Base-by-base conservation (phyloP, 306 rosid genomes). In the Prunus padus region DNA sequence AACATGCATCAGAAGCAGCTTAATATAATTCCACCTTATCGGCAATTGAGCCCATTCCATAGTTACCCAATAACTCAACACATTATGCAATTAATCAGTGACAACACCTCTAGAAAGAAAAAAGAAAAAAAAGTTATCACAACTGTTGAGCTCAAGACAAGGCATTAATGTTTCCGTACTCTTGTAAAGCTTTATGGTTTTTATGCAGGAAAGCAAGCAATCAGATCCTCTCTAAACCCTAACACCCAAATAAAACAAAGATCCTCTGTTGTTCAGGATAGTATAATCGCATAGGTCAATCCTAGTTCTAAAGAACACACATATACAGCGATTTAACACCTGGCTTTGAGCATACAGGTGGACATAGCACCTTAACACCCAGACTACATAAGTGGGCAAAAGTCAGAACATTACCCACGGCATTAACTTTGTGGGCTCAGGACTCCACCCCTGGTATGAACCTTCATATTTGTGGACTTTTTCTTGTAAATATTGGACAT, bases 401-500 rank as follows among this genome's bases (percentile, higher is more conserved):
- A 70, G 54, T 65, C 56, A 77, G 75, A 60, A 62, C 22, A 65
- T 84, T 87, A 96, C 99, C 99, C 99, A 96, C 66, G 99, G 99
- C 86, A 96, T 89, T 81, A 90, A 86, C 84, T 96, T 96, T 15
- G 96, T 80, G 6, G 97, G 90, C 89, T 96, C 97, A 19, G 91
- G 81, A 82, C 84, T 84, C 98, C 98, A 96, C 73, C 90, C 96
- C 82, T 83, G 99, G 81, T 89, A 90, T 6, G 98, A 88, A 67
- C 91, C 99, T 74, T 96, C 99, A 57, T 84, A 86, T 73, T 92
- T 96, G 26, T 92, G 96, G 56, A 89, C 92, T 82, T 82, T 90
- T 76, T 87, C 99, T 80, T 96, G 97, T 88, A 96, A 79, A 86
- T 84, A 88, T 61, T 90, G 99, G 78, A 96, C 99, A 82, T 92